Evolutionary conservation across 2,329 filamentous ascomycete species (phyloP), one percentile per base, ranked within the genome.

Genomic region (Scedosporium aurantiacum): DNA sequence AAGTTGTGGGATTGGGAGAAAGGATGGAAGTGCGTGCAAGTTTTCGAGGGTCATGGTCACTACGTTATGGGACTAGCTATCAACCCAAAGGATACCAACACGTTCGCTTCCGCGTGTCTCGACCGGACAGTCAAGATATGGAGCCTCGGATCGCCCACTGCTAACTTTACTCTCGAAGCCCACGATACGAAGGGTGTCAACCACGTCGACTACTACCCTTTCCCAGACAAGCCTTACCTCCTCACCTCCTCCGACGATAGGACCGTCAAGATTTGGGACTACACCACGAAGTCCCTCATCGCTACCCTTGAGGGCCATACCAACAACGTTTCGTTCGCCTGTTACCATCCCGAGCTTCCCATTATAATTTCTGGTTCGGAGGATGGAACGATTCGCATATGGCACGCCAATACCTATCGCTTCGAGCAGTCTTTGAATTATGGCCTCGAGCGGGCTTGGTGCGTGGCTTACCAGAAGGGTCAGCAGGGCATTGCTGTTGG

Each of bases 1-100:
- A 96, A 94, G 81, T 82, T 97, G 58, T 99, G 94, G 92, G 92
- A 99, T 73, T 99, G 94, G 94, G 94, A 99, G 69, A 95, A 94
- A 75, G 86, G 86, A 67, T 99, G 94, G 94, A 96, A 97, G 75
- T 97, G 93, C 72, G 90, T 97, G 37, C 91, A 96, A 74, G 85
- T 96, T 54, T 99, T 97, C 70, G 93, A 97, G 73, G 94, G 94
- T 32, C 95, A 99, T 73, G 89, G 87, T 68, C 94, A 96, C 78
- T 96, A 96, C 67, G 93, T 96, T 65, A 97, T 97, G 93, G 91
- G 91, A 28, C 80, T 97, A 65, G 88, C 93, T 59, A 96, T 97
- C 73, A 99, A 99, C 75, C 94, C 94, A 58, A 99, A 99, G 76
- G 91, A 96, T 67, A 96, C 91, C 62, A 95, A 95, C 75, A 94